phyloP scores from a whole-genome alignment of 306 rosid genomes.

The Cucurbita argyrosperma region DNA sequence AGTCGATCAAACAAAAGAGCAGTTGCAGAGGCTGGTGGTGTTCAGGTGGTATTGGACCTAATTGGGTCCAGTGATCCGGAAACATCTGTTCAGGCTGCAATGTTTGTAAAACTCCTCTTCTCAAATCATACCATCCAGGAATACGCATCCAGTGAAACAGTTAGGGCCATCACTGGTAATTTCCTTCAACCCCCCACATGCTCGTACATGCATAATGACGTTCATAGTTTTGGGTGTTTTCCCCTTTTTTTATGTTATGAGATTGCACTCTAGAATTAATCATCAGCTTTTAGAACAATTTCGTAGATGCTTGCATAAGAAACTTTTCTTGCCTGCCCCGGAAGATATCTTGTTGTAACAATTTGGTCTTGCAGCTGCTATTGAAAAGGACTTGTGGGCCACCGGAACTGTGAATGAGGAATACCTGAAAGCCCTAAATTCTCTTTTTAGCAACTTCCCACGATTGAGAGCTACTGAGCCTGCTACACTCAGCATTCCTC shows the following conservation, averaged over 20 bases:
- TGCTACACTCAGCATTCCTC: conserved; percentile 96
- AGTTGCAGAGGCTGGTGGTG: conserved; percentile 99
- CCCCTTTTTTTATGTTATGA: neutral
- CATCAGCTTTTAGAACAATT: neutral
- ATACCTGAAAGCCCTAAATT: conserved; percentile 80
- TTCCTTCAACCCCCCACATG: conserved; percentile 13
- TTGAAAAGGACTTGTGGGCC: conserved; percentile 96
- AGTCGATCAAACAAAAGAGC: conserved; percentile 94
- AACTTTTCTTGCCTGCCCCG: neutral
- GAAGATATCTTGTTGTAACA: neutral
- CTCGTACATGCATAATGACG: neutral
- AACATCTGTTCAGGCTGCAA: conserved; percentile 91
- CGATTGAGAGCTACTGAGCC: conserved; percentile 98
- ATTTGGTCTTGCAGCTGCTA: conserved; percentile 54
- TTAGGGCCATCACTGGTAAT: conserved; percentile 87
- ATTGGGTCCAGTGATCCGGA: conserved; percentile 93
- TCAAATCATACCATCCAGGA: conserved; percentile 96
- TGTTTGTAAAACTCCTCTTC: conserved; percentile 90
- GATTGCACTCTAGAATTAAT: neutral
- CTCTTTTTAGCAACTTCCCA: conserved; percentile 94
- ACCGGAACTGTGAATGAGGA: conserved; percentile 89
- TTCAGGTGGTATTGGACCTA: conserved; percentile 92
- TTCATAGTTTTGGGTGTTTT: neutral
- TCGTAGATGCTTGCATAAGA: neutral
- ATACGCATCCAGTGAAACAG: conserved; percentile 97